Conservation (phyloP, 331 rosid genomes). For the Saraca asoca region DNA sequence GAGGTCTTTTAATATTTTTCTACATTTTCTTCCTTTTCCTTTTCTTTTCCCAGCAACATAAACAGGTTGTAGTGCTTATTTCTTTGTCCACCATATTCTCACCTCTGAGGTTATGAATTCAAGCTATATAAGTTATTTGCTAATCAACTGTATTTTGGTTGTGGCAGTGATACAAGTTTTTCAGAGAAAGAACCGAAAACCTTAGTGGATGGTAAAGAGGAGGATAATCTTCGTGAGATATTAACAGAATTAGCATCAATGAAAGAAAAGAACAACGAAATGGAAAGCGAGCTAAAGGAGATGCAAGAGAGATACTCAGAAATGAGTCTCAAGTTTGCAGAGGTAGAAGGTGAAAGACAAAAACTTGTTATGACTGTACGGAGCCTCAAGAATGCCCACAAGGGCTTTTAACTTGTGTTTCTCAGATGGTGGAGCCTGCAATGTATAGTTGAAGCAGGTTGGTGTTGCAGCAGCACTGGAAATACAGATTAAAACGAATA, state of each 20-base stretch:
- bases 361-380: slow-evolving; percentile 89
- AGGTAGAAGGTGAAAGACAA: slow-evolving; percentile 99
- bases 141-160: slow-evolving; percentile 23
- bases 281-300: slow-evolving; percentile 90
- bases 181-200: slow-evolving; percentile 38
- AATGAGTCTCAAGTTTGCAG: slow-evolving; percentile 95
- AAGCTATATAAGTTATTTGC: slow-evolving; percentile 12
- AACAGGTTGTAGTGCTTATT: slow-evolving; percentile 1
- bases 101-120: slow-evolving; percentile 2
- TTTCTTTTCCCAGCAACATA: slow-evolving; percentile 17
- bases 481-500: slow-evolving; percentile 50
- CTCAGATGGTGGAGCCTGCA: slow-evolving; percentile 37
- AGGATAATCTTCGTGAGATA: slow-evolving; percentile 33
- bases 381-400: slow-evolving; percentile 64
- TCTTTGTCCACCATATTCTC: not conserved
- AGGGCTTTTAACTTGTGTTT: slow-evolving; percentile 40
- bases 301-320: slow-evolving; percentile 99
- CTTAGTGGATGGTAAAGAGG: slow-evolving; percentile 20
- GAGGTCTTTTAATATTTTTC: slow-evolving; percentile 41
- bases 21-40: slow-evolving; percentile 5
- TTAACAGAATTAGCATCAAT: slow-evolving; percentile 49
- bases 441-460: slow-evolving; percentile 58
- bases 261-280: slow-evolving; percentile 67
- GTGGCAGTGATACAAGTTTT: slow-evolving; percentile 42
- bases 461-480: slow-evolving; percentile 30